Conservation (phyloP, 108 stramenopile genomes). For the Cyclotella choctawhatcheeana region DNA sequence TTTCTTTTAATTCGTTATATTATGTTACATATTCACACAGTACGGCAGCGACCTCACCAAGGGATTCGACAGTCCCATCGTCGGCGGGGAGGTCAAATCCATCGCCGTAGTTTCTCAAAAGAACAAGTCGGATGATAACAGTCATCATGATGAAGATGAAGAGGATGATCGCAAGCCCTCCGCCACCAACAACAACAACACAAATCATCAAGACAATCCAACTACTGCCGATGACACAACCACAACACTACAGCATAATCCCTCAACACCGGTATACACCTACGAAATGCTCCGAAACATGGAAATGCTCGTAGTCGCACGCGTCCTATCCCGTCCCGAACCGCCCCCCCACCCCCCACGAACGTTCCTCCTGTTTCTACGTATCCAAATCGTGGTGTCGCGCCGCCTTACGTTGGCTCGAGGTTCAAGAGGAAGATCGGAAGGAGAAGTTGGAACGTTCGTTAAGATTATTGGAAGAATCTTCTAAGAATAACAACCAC, state of each 20-base stretch:
- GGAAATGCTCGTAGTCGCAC: slow-evolving; percentile 87
- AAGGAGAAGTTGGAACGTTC: slow-evolving; percentile 51
- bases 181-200: no score
- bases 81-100: slow-evolving; percentile 50
- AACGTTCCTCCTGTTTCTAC: slow-evolving; percentile 63
- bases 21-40: no score
- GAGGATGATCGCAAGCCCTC: background rate
- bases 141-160: slow-evolving; percentile 5
- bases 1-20: no score
- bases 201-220: no score
- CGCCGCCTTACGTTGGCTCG: slow-evolving; percentile 84
- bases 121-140: slow-evolving; percentile 28
- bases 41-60: slow-evolving; percentile 74
- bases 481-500: no score
- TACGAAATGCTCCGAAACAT: slow-evolving; percentile 85
- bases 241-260: background rate
- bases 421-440: slow-evolving; percentile 71
- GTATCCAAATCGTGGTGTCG: slow-evolving; percentile 89
- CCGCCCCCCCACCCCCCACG: slow-evolving; percentile 55
- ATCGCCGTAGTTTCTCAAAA: slow-evolving; percentile 45
- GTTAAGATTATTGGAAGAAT: no score
- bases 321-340: slow-evolving; percentile 83
- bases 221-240: background rate
- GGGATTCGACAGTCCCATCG: slow-evolving; percentile 65
- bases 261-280: slow-evolving; percentile 49